phyloP scores from a whole-genome alignment of 148 eudicot genomes.

The Rhododendron griersonianum region DNA sequence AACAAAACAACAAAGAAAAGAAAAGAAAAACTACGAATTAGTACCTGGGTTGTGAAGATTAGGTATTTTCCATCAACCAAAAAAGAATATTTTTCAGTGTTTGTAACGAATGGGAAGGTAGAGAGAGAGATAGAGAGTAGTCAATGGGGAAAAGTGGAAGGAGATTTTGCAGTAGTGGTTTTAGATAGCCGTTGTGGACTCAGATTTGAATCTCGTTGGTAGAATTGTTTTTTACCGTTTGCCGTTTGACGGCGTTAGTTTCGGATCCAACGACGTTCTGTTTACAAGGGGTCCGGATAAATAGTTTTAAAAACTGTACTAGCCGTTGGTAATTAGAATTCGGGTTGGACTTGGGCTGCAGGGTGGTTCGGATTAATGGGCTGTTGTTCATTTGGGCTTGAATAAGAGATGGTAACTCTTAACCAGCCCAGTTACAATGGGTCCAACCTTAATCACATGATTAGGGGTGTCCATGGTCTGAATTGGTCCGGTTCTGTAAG shows the following conservation, averaged over 20 bases:
- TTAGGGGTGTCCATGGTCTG: too few relatives aligned
- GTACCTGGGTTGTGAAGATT: slow-evolving; percentile 12
- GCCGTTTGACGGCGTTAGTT: slow-evolving; percentile 21
- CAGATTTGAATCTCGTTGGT: slow-evolving; percentile 16
- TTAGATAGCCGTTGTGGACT: slow-evolving; percentile 19
- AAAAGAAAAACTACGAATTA: not conserved
- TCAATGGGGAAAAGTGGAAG: not conserved
- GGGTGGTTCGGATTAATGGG: not conserved
- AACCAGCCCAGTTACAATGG: not conserved
- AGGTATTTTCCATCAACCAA: not conserved
- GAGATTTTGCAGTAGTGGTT: not conserved
- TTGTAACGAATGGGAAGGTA: not conserved
- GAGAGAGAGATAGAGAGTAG: not conserved
- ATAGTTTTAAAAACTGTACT: too few relatives aligned
- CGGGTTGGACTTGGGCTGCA: not conserved
- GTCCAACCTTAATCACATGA: not conserved
- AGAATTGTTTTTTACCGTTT: not conserved
- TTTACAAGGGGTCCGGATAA: not conserved
- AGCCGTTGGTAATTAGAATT: not conserved
- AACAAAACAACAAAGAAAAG: not conserved
- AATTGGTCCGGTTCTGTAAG: too few relatives aligned
- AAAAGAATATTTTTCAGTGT: not conserved
- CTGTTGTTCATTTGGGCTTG: not conserved
- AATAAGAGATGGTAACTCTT: not conserved
- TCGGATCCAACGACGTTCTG: slow-evolving; percentile 6